Conservation (phyloP, 202 grass and related monocot genomes). For the Elaeis oleifera region DNA sequence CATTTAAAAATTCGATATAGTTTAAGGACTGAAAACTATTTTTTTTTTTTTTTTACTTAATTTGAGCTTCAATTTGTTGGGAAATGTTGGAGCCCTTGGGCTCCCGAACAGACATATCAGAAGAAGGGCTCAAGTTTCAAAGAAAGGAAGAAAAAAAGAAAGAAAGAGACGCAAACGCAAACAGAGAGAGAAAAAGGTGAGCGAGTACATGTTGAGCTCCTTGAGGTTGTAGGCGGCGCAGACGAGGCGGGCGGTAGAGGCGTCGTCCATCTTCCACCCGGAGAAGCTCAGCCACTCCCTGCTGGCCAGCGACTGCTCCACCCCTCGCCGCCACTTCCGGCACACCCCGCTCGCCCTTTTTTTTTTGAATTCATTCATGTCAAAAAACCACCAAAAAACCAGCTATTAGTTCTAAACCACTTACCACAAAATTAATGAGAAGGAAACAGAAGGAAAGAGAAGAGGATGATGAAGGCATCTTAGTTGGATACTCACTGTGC, state of each 20-base stretch:
- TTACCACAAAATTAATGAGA: too few species aligned
- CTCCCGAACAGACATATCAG: too few species aligned
- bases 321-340: constrained; percentile 62
- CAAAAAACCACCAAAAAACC: too few species aligned
- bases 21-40: too few species aligned
- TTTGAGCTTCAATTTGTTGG: too few species aligned
- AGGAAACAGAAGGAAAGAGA: not conserved
- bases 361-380: too few species aligned
- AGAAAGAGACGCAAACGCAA: not conserved
- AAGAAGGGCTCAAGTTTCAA: not conserved
- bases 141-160: not conserved
- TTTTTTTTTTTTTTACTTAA: too few species aligned
- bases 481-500: constrained; percentile 35
- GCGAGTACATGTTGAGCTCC: constrained; percentile 75
- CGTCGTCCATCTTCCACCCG: constrained; percentile 74
- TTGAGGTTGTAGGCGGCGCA: constrained; percentile 63
- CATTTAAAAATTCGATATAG: too few species aligned
- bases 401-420: not conserved
- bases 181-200: not conserved
- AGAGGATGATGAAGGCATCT: not conserved
- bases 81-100: too few species aligned
- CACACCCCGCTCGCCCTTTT: constrained; percentile 60
- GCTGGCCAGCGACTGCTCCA: constrained; percentile 62
- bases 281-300: constrained; percentile 61
- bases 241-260: constrained; percentile 60